phyloP scores from a whole-genome alignment of 805 yeast genomes.

The Blastobotrys muscicola region DNA sequence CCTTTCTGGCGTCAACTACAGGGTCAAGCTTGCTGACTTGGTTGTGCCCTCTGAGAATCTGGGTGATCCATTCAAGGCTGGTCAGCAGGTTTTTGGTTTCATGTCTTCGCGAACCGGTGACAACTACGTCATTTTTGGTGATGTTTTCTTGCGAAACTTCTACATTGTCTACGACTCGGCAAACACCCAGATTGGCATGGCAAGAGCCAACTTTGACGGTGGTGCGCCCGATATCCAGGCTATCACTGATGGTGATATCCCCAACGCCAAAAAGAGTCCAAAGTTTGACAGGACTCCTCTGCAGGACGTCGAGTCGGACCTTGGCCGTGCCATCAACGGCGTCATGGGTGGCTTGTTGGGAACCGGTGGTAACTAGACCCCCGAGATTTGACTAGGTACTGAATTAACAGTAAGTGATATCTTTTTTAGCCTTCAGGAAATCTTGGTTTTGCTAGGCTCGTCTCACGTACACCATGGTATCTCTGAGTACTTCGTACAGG shows the following conservation, averaged over 20 bases:
- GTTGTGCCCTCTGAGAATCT: slow-evolving; percentile 8
- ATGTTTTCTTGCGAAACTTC: slow-evolving; percentile 14
- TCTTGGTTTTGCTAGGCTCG: no score
- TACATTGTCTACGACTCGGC: slow-evolving; percentile 14
- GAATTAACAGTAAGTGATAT: no score
- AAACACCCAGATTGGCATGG: slow-evolving; percentile 13
- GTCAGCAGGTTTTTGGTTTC: slow-evolving; percentile 10
- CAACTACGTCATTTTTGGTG: slow-evolving; percentile 10
- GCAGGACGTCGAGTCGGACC: not conserved
- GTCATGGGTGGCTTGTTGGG: not conserved
- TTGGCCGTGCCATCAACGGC: not conserved
- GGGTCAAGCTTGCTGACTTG: slow-evolving; percentile 18
- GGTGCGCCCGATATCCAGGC: slow-evolving; percentile 4
- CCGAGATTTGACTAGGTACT: no score
- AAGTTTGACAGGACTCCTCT: not conserved
- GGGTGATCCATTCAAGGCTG: slow-evolving; percentile 7
- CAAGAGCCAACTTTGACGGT: slow-evolving; percentile 8
- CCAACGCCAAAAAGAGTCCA: slow-evolving; percentile 8
- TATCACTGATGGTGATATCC: slow-evolving; percentile 5
- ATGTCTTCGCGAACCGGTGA: slow-evolving; percentile 3
- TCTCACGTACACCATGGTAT: no score
- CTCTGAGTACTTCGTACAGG: no score
- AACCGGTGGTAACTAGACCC: no score
- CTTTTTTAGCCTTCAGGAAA: no score
- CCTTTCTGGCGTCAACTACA: slow-evolving; percentile 17